Conservation (phyloP, 805 yeast species). For the Pichia nanzhaoensis region DNA sequence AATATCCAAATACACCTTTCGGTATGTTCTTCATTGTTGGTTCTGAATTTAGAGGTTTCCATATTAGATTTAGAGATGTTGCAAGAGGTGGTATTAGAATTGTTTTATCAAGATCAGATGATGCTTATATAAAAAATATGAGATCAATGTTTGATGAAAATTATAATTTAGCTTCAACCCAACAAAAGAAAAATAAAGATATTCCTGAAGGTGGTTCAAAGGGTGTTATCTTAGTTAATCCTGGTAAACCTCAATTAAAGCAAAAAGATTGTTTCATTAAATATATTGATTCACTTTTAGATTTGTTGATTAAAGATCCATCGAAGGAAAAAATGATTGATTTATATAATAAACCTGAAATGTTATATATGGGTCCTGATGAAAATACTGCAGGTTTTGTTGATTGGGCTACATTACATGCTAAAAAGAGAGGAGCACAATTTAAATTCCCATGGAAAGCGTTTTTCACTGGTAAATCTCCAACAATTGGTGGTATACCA, state of each 20-base stretch:
- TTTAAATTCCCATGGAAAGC: slow-evolving; percentile 84
- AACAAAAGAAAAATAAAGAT: slow-evolving; percentile 94
- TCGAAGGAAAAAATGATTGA: slow-evolving; percentile 81
- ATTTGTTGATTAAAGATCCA: slow-evolving; percentile 67
- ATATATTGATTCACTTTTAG: slow-evolving; percentile 87
- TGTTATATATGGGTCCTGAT: slow-evolving; percentile 97
- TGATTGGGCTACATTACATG: slow-evolving; percentile 96
- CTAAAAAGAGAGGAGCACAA: slow-evolving; percentile 84
- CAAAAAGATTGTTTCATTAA: slow-evolving; percentile 85
- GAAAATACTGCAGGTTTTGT: slow-evolving; percentile 95
- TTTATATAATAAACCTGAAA: slow-evolving; percentile 76
- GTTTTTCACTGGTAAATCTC: slow-evolving; percentile 93
- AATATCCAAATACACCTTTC: slow-evolving; percentile 87
- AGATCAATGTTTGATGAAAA: slow-evolving; percentile 93
- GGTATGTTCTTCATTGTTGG: slow-evolving; percentile 97
- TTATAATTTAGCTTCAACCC: slow-evolving; percentile 91
- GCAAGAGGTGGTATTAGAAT: slow-evolving; percentile 98
- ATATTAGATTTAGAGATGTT: slow-evolving; percentile 91
- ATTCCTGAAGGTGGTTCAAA: slow-evolving; percentile 99
- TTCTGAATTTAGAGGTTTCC: slow-evolving; percentile 95
- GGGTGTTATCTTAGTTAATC: slow-evolving; percentile 82
- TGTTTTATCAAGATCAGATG: slow-evolving; percentile 78
- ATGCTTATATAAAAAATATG: slow-evolving; percentile 78
- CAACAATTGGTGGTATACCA: slow-evolving; percentile 92
- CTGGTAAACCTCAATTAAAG: slow-evolving; percentile 67